Evolutionary conservation across 306 rosid species (phyloP), one percentile per base, ranked within the genome.

Genomic region (Fagus sylvatica): DNA sequence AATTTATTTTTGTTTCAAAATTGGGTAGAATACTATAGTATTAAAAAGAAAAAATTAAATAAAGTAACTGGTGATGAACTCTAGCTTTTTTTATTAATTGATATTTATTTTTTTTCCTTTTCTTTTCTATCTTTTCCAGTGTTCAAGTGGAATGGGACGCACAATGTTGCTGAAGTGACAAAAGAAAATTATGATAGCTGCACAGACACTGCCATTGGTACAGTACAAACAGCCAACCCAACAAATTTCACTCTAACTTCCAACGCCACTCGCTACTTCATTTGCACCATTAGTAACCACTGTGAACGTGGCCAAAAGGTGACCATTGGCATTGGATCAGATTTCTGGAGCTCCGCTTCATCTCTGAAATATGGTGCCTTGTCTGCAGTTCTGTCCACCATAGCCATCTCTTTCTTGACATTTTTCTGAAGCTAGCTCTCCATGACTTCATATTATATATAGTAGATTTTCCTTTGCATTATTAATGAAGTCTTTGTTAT

Each of bases 241-340:
- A 72, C 56, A 60, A 69, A 22, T 68, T 69, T 80, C 41, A 10
- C 56, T 12, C 57, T 80, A 53, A 80, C 67, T 11, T 19, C 72
- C 41, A 80, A 74, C 39, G n/a, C 37, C 17, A 80, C 84, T 37
- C 78, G 76, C 28, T 69, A 78, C 68, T 84, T 84, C 84, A 64
- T 80, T 17, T 76, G 81, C 84, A 84, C 83, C 34, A n/a, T 62
- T 4, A 55, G 19, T 13, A 41, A 65, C 28, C 72, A 84, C 77
- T 81, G 88, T 32, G 56, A 11, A 42, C 1, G 43, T 2, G 90
- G 84, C 60, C 84, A 81, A 69, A 84, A 84, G 79, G 84, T 81
- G 40, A 77, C 76, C 2, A 81, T 83, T 54, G 39, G 56, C 3
- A 76, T 79, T 28, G 77, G 76, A 56, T 68, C 39, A 16, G 33